Base-by-base conservation (phyloP, 176 grass and related monocot genomes). In the Alopecurus myosuroides region DNA sequence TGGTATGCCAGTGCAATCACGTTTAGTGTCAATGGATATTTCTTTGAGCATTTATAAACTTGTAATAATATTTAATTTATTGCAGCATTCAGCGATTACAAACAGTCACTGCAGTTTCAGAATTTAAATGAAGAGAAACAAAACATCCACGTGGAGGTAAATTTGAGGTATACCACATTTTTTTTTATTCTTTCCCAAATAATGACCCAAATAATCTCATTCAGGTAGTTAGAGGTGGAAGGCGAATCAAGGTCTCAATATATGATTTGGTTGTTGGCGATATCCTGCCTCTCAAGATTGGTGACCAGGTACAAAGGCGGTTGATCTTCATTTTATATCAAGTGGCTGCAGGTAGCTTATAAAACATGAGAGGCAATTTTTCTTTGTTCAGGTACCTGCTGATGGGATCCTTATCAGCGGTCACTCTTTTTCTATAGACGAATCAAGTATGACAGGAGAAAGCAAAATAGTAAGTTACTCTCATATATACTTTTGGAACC, bases 381-480 rank as follows among this genome's bases (percentile, higher is more conserved):
- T 89, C 18, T 77, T 63, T 76, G 35, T 34, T 10, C 80, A 98
- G 97, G 97, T 98, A 20, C 97, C 97, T 33, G 88, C 89, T 84
- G 97, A 98, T 88, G 97, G 97, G 40, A 56, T 98, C 72, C 84
- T 98, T 68, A 86, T 98, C n/a, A 89, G 69, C n/a, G 97, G 97
- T 23, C 97, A 95, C 45, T 98, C 91, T 61, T 92, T 98, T 74
- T 91, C 97, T 12, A 89, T 98, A 72, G 97, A 98, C 36, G 97
- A 98, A 84, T 95, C 97, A n/a, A 94, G 93, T 81, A 95, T 98
- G 97, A 98, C 97, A 0, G 97, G 97, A 34, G 97, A 98, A 83
- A 98, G 97, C 77, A 96, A 95, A 90, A 86, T 98, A 4, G 97
- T 98, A 80, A 95, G 89, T 90, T 85, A 10, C 51, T 34, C 49